Evolutionary conservation across 805 yeast species (phyloP), one percentile per base, ranked within the genome.

Genomic region (Monosporozyma siamensis): DNA sequence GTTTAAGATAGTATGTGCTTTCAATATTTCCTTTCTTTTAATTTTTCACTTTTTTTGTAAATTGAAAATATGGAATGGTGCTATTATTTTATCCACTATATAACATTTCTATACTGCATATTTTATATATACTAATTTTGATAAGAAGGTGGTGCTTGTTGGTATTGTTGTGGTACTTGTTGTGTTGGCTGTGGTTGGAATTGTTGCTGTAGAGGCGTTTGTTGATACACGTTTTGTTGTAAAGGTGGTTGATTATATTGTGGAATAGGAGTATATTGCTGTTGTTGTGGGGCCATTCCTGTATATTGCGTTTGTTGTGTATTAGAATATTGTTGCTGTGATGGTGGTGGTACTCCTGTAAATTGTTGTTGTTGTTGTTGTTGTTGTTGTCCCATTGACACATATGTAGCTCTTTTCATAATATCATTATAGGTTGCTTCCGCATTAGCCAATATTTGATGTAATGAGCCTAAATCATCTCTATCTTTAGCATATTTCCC

Each of bases 401-500:
- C 44, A 3, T 50, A 43, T 6, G 53, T 53, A 41, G 68, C 67
- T 20, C 71, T 69, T 51, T 82, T 85, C 65, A 83, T 70, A 40
- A 87, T 63, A 37, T 75, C 73, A 54, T 84, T 85, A 60, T 87
- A 92, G 8, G 73, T 64, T 34, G 73, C 69, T 41, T 83, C 75
- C 14, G 95, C 92, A 38, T 70, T 69, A 44, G 75, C 75, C 43
- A 90, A 71, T 48, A 84, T 82, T 47, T 75, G 74, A 54, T 86
- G 82, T 52, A 90, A 68, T 17, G 75, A 75, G 47, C 78, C 67
- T 46, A 90, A 66, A 48, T 90, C 97, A 51, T 88, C 84, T 56
- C 82, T 78, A 54, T 86, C 75, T 36, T 75, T 72, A 29, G 86
- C 73, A 60, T 86, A 83, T 59, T 84, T 77, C 44, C 86, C 95